phyloP scores from a whole-genome alignment of 352 stramenopile species.

The Blastocystis sp. region DNA sequence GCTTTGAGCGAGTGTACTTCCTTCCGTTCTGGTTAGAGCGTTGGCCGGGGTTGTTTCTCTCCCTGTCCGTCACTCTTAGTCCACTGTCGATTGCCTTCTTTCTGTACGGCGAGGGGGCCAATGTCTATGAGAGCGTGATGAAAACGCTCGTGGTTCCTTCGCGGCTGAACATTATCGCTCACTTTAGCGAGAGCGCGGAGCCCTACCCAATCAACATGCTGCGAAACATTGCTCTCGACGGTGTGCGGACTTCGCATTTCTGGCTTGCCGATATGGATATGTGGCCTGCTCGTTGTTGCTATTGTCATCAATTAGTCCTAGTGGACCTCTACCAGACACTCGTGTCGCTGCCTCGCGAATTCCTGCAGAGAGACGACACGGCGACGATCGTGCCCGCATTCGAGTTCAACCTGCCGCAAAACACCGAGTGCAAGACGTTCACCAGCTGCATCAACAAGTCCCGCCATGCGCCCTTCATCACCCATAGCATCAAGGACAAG shows the following conservation, averaged over 20 bases:
- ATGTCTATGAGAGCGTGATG: slow-evolving; percentile 19
- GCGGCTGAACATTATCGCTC: slow-evolving; percentile 16
- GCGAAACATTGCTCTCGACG: slow-evolving; percentile 31
- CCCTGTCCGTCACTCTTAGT: neutral
- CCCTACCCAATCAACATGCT: slow-evolving; percentile 59
- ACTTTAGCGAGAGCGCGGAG: slow-evolving; percentile 35
- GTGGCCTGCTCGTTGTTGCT: slow-evolving; percentile 28
- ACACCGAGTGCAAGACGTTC: neutral
- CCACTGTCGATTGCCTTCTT: slow-evolving; percentile 40
- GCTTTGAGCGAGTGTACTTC: neutral
- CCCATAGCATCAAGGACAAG: neutral
- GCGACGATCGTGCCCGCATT: slow-evolving; percentile 35
- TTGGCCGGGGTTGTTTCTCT: neutral
- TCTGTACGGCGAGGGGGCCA: slow-evolving; percentile 27
- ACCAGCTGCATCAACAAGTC: slow-evolving; percentile 4
- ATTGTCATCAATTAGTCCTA: neutral
- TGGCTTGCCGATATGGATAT: slow-evolving; percentile 68
- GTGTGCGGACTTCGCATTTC: slow-evolving; percentile 45
- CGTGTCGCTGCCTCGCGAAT: neutral
- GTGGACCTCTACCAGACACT: slow-evolving; percentile 48
- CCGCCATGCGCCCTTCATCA: neutral
- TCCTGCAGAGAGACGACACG: slow-evolving; percentile 10
- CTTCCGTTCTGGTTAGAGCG: neutral
- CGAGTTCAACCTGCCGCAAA: slow-evolving; percentile 31
- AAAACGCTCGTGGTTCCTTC: neutral